phyloP scores from a whole-genome alignment of 805 yeast species.

The Saccharomyces mikatae region DNA sequence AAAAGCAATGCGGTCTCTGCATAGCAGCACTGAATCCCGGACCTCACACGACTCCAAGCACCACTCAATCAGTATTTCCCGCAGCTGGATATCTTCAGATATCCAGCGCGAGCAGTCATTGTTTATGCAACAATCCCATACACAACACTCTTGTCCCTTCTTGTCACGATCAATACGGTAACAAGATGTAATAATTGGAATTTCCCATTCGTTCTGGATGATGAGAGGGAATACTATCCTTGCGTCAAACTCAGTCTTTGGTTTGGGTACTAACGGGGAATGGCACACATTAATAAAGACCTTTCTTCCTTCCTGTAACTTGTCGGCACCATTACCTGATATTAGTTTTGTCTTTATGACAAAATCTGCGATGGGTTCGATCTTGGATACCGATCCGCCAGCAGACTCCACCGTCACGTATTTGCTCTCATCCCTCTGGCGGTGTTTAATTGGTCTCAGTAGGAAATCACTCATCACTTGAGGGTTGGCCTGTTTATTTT shows the following conservation, averaged over 20 bases:
- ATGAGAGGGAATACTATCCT: slow-evolving; percentile 52
- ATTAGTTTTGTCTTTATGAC: slow-evolving; percentile 59
- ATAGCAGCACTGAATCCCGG: slow-evolving; percentile 41
- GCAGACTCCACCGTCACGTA: neutral
- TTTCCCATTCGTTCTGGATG: slow-evolving; percentile 71
- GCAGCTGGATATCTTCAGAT: slow-evolving; percentile 47
- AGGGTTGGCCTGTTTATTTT: neutral
- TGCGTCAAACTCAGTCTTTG: slow-evolving; percentile 47
- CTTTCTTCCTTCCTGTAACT: slow-evolving; percentile 39
- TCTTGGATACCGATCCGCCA: slow-evolving; percentile 1
- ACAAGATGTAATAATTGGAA: slow-evolving; percentile 67
- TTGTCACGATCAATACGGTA: slow-evolving; percentile 55
- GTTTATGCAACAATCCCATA: slow-evolving; percentile 75
- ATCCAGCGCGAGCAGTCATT: slow-evolving; percentile 56
- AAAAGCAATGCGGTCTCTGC: slow-evolving; percentile 48
- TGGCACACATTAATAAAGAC: slow-evolving; percentile 75
- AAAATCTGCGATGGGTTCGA: slow-evolving; percentile 57
- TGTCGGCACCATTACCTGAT: slow-evolving; percentile 25
- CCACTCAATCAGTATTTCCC: slow-evolving; percentile 70
- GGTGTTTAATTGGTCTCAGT: neutral
- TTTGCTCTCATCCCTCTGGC: neutral
- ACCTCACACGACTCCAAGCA: slow-evolving; percentile 73
- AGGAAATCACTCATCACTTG: neutral
- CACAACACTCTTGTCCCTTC: slow-evolving; percentile 54
- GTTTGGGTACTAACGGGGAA: slow-evolving; percentile 56